A percentile compares a stretch with the other conserved stretches of the same genome.
phyloP scores from a whole-genome alignment of 2,329 filamentous ascomycete genomes.

The Dactylonectria macrodidyma region DNA sequence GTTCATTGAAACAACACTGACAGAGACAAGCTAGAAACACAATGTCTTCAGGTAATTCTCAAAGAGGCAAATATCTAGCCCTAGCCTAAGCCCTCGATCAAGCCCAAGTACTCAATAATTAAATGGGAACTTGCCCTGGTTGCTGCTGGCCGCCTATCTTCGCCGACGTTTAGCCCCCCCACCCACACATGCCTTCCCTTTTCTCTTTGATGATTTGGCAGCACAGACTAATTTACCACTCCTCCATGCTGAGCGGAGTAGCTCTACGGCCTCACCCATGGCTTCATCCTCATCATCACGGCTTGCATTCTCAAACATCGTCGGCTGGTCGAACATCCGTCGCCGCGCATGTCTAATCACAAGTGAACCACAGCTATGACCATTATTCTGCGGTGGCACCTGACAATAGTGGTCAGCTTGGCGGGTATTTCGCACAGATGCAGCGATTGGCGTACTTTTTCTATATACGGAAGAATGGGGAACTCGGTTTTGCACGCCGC shows the following conservation, averaged over 20 bases:
- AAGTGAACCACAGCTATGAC: slow-evolving; percentile 1
- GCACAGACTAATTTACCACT: background rate
- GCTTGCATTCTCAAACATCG: background rate
- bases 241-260: background rate
- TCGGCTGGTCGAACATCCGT: background rate
- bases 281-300: background rate
- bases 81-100: too few species aligned
- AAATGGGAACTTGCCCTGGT: too few species aligned
- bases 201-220: background rate
- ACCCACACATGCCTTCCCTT: background rate
- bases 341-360: slow-evolving; percentile 7
- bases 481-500: background rate
- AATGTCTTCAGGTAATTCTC: too few species aligned
- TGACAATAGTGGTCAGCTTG: background rate
- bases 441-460: background rate
- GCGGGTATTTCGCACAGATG: too few species aligned
- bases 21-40: too few species aligned
- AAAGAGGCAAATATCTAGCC: too few species aligned
- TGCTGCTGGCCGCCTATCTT: too few species aligned
- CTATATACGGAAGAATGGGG: background rate
- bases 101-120: too few species aligned
- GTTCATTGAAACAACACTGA: too few species aligned
- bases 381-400: background rate
- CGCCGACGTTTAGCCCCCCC: too few species aligned
- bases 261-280: background rate